Evolutionary conservation across 768 basidiomycete species (phyloP).

Genomic region (Fomitopsis serialis): DNA sequence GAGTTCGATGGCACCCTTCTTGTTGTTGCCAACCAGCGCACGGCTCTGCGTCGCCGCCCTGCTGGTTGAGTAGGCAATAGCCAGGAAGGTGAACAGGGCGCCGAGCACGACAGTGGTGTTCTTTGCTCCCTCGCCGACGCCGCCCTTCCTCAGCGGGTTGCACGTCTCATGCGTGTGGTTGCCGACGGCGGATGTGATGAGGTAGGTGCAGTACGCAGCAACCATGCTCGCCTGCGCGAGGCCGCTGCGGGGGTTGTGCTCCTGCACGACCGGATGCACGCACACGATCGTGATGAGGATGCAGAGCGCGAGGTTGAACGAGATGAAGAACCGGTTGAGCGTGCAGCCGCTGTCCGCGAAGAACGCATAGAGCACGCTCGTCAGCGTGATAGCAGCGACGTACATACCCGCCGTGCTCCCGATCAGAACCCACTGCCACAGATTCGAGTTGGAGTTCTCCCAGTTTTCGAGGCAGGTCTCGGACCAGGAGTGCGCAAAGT

Average conservation of each 20-base stretch:
- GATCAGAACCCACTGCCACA: slow-evolving; percentile 96
- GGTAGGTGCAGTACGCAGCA: slow-evolving; percentile 95
- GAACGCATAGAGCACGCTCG: slow-evolving; percentile 85
- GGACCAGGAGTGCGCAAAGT: slow-evolving; percentile 98
- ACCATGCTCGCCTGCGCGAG: slow-evolving; percentile 96
- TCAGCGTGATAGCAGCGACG: slow-evolving; percentile 75
- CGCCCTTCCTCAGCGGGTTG: slow-evolving; percentile 77
- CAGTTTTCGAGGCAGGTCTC: slow-evolving; percentile 95
- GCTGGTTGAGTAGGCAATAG: slow-evolving; percentile 96
- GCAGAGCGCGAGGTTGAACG: slow-evolving; percentile 82
- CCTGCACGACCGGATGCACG: slow-evolving; percentile 83
- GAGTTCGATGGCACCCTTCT: slow-evolving; percentile 61
- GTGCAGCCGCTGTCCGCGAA: slow-evolving; percentile 85
- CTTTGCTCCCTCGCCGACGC: slow-evolving; percentile 56
- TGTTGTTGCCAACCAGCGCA: slow-evolving; percentile 75
- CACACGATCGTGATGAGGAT: slow-evolving; percentile 77
- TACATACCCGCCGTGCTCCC: slow-evolving; percentile 91
- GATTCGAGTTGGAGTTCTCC: slow-evolving; percentile 80
- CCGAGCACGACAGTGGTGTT: slow-evolving; percentile 87
- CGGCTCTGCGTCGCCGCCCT: slow-evolving; percentile 94
- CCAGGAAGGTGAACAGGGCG: slow-evolving; percentile 93
- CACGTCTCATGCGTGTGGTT: slow-evolving; percentile 85
- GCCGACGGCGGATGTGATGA: slow-evolving; percentile 87
- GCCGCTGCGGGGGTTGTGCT: slow-evolving; percentile 89
- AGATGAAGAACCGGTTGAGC: slow-evolving; percentile 96